Evolutionary conservation across 306 rosid species (phyloP).

Genomic region (Citrullus colocynthis): DNA sequence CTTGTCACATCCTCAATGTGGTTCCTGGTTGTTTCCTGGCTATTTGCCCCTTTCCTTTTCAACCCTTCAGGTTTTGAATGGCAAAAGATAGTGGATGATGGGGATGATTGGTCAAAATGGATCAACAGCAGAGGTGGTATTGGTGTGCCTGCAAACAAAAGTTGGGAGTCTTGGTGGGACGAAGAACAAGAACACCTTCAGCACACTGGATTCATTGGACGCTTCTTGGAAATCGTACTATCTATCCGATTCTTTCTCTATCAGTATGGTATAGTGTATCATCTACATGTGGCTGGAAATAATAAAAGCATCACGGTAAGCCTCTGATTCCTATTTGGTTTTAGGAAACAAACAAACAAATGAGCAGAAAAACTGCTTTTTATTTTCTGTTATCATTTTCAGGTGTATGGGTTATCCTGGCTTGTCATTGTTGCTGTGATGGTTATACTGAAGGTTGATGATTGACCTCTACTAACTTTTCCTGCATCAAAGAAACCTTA

Average conservation of each 20-base stretch:
- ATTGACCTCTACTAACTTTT: slow-evolving; percentile 7
- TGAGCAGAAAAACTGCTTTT: not conserved
- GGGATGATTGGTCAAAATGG: slow-evolving; percentile 97
- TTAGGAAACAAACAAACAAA: not conserved
- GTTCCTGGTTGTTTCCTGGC: slow-evolving; percentile 72
- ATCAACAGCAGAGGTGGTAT: slow-evolving; percentile 74
- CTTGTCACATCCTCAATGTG: slow-evolving; percentile 69
- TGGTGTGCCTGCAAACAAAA: slow-evolving; percentile 85
- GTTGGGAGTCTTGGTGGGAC: slow-evolving; percentile 99
- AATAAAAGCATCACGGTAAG: slow-evolving; percentile 73
- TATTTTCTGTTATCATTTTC: slow-evolving; percentile 10
- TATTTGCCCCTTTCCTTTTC: slow-evolving; percentile 88
- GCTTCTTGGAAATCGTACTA: slow-evolving; percentile 59
- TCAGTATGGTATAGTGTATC: slow-evolving; percentile 92
- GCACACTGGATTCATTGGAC: slow-evolving; percentile 54
- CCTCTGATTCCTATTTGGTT: not conserved
- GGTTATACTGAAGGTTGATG: slow-evolving; percentile 70
- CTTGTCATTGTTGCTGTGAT: slow-evolving; percentile 75
- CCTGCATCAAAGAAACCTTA: not conserved
- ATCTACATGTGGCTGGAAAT: slow-evolving; percentile 54
- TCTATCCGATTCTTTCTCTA: slow-evolving; percentile 68
- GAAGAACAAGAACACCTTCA: slow-evolving; percentile 96
- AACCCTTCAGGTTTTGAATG: slow-evolving; percentile 99
- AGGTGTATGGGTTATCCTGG: slow-evolving; percentile 95
- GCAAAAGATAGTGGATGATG: slow-evolving; percentile 99